Evolutionary conservation across 441 rosid species (phyloP), one percentile per base, ranked within the genome.

Genomic region (Populus hybrid): DNA sequence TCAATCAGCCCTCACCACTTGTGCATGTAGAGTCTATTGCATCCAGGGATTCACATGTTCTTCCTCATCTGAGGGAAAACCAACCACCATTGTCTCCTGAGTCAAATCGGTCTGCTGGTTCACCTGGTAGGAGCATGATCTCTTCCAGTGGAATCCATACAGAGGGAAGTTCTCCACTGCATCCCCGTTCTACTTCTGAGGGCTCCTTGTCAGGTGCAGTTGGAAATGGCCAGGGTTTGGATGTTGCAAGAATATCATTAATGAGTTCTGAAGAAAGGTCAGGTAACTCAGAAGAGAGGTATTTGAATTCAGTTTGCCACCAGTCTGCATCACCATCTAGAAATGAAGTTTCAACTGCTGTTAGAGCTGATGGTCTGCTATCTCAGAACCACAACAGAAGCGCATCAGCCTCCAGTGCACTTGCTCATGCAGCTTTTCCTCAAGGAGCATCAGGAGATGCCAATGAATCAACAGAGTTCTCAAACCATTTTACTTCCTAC

Each of bases 171-270:
- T 88, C 95, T 79, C 91, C 87, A n/a, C 78, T 85, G 40, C 95
- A 88, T 86, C 88, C 89, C 0, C 83, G 83, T 59, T 89, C 98
- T 77, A 80, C 83, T 68, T 89, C 91, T 12, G 91, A 90, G 35
- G 82, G 83, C 85, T 81, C 88, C 78, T 83, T 89, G 82, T 81
- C 92, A 50, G 85, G 79, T 77, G 3, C 78, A 36, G 76, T 80
- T 78, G 90, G 84, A 67, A 85, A 89, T 77, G 92, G 87, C 18
- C 86, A 35, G 71, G 82, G 46, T 73, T 78, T 82, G 76, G 90
- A 86, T 67, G 75, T 75, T 80, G 86, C 86, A 67, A 85, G 89
- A 82, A 23, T 84, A 38, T 81, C 92, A 72, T 61, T 75, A 35
- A 65, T 70, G 3, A 76, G 81, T 78, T 79, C 89, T 68, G 97